A percentile compares a stretch with the other conserved stretches of the same genome.
Evolutionary conservation across 768 basidiomycete genomes (phyloP).

Genomic region (Lactarius hengduanensis): DNA sequence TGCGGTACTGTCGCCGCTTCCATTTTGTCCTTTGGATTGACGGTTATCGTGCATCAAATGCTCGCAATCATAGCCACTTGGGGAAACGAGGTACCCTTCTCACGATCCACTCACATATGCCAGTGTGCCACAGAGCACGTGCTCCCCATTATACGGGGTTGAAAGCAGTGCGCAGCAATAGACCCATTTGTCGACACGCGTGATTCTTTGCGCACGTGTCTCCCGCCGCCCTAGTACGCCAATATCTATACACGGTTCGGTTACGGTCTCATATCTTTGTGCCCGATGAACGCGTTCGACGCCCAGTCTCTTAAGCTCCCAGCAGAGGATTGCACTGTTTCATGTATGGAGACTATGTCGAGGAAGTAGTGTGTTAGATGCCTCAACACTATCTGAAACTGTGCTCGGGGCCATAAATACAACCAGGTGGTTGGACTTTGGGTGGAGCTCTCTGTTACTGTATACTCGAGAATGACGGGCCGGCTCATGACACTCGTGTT

Average conservation of each 20-base stretch:
- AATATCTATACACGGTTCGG: not conserved
- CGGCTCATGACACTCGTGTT: not conserved
- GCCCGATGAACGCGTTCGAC: not conserved
- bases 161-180: not conserved
- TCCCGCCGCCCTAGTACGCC: not conserved
- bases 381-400: not conserved
- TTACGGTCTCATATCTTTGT: not conserved
- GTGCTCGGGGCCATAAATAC: not conserved
- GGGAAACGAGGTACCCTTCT: constrained; percentile 48
- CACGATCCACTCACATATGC: constrained; percentile 22
- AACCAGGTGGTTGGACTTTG: not conserved
- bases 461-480: not conserved
- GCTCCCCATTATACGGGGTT: not conserved
- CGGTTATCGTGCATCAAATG: constrained; percentile 44
- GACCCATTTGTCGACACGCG: not conserved
- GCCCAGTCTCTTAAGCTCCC: not conserved
- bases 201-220: constrained; percentile 13
- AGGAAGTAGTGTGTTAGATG: not conserved
- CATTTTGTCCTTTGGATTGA: not conserved
- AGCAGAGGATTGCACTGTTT: not conserved
- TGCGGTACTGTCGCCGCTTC: constrained; percentile 29
- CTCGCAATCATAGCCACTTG: constrained; percentile 54
- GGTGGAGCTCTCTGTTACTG: not conserved
- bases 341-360: not conserved
- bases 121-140: not conserved